Conservation (phyloP, 352 stramenopile genomes). For the Globisporangium sylvaticum region DNA sequence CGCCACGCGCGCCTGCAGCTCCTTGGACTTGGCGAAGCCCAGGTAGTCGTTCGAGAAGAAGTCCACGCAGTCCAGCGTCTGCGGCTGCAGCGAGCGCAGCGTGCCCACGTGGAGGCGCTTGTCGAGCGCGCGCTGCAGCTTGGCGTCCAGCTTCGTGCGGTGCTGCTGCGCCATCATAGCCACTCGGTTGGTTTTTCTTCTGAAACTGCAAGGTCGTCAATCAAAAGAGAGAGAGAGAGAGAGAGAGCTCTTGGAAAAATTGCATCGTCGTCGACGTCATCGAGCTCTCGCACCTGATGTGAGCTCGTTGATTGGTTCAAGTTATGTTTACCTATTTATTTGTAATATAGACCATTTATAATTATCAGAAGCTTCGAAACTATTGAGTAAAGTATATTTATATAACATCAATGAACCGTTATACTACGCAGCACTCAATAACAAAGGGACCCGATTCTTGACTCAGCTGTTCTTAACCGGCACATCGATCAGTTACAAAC, state of each 20-base stretch:
- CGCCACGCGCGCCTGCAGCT: constrained; percentile 52
- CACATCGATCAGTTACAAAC: not conserved
- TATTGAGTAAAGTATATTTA: not conserved
- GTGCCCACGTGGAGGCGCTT: constrained; percentile 37
- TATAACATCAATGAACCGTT: not conserved
- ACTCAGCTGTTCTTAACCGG: not conserved
- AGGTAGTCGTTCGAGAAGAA: constrained; percentile 99
- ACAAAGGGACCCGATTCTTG: not conserved
- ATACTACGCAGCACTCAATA: not conserved
- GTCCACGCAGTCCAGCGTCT: constrained; percentile 60
- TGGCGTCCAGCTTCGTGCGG: constrained; percentile 16
- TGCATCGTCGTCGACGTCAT: constrained; percentile 5
- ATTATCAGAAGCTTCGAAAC: no score
- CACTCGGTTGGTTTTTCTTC: not conserved
- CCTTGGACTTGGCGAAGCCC: constrained; percentile 79
- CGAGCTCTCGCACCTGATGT: not conserved
- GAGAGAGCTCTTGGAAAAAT: not conserved
- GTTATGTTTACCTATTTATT: not conserved
- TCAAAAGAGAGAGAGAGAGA: no score
- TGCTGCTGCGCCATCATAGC: not conserved
- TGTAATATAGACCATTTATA: no score
- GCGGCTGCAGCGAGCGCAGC: constrained; percentile 40
- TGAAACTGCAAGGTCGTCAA: not conserved
- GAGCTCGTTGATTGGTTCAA: not conserved
- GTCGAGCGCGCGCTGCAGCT: constrained; percentile 21